phyloP scores from a whole-genome alignment of 495 filamentous ascomycete genomes.

The Annulohypoxylon maeteangense region DNA sequence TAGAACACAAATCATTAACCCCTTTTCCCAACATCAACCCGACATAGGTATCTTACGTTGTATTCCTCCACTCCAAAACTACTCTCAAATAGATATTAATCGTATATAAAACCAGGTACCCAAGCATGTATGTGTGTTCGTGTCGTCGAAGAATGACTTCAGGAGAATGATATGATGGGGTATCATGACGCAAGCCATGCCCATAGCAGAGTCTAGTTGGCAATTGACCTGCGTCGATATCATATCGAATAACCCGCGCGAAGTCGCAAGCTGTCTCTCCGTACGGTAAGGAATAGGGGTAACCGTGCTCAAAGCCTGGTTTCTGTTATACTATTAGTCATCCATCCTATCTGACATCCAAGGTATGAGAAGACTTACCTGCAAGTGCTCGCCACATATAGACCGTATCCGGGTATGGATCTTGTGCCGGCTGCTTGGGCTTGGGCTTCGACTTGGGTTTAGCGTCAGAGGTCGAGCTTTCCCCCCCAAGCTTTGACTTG shows the following conservation, averaged over 20 bases:
- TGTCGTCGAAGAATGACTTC: background rate
- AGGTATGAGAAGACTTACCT: slow-evolving; percentile 8
- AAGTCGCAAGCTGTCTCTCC: background rate
- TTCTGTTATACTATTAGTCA: slow-evolving; percentile 23
- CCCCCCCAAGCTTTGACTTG: slow-evolving; percentile 26
- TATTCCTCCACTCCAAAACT: background rate
- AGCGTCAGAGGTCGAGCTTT: background rate
- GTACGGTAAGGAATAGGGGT: background rate
- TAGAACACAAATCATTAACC: background rate
- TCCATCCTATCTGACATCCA: background rate
- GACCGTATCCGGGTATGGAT: slow-evolving; percentile 24
- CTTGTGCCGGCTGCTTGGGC: background rate
- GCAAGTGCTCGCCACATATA: slow-evolving; percentile 37
- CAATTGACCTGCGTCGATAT: background rate
- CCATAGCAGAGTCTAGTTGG: background rate
- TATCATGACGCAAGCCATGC: background rate
- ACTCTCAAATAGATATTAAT: background rate
- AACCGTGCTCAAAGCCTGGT: slow-evolving; percentile 13
- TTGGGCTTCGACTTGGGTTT: slow-evolving; percentile 11
- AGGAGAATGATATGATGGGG: background rate
- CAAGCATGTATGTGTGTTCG: background rate
- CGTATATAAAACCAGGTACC: background rate
- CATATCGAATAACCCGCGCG: background rate
- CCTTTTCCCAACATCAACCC: background rate
- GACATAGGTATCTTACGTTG: background rate